phyloP scores from a whole-genome alignment of 495 filamentous ascomycete genomes.

The Aspergillus nidulans region DNA sequence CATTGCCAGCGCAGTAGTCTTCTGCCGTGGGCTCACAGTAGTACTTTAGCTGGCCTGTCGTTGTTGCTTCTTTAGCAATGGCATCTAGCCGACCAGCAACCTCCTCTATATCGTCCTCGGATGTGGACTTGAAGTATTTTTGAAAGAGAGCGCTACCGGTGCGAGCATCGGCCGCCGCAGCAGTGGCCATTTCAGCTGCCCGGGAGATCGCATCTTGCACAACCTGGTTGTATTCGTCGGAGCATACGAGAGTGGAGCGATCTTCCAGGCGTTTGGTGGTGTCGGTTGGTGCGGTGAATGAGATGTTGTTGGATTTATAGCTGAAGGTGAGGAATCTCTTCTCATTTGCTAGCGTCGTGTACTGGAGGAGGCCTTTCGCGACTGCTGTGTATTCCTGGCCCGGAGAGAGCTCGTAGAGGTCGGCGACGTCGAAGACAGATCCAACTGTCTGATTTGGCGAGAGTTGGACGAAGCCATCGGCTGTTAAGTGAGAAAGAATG shows the following conservation, averaged over 20 bases:
- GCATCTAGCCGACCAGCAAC: slow-evolving; percentile 16
- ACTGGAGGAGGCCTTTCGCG: slow-evolving; percentile 13
- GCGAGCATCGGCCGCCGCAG: slow-evolving; percentile 15
- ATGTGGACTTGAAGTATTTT: slow-evolving; percentile 17
- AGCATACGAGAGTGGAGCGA: slow-evolving; percentile 14
- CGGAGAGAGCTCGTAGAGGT: slow-evolving; percentile 11
- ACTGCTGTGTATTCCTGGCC: slow-evolving; percentile 9
- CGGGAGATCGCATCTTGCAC: slow-evolving; percentile 8
- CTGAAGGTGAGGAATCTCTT: slow-evolving; percentile 5
- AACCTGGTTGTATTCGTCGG: slow-evolving; percentile 11
- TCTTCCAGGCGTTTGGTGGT: background rate
- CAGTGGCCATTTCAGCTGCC: slow-evolving; percentile 17
- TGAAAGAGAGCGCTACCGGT: slow-evolving; percentile 11
- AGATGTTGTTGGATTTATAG: slow-evolving; percentile 15
- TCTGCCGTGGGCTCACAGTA: slow-evolving; percentile 13
- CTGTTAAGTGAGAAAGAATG: slow-evolving; percentile 9
- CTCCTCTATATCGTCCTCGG: slow-evolving; percentile 3
- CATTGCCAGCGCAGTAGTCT: slow-evolving; percentile 16
- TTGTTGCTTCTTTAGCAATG: slow-evolving; percentile 15
- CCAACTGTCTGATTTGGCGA: slow-evolving; percentile 15
- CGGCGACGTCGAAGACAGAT: slow-evolving; percentile 15
- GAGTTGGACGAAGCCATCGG: slow-evolving; percentile 14
- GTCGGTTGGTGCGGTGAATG: slow-evolving; percentile 8
- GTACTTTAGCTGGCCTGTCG: slow-evolving; percentile 12
- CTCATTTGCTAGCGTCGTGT: slow-evolving; percentile 1